Evolutionary conservation across 139 green algal genomes (phyloP), one percentile per base, ranked within the genome.

Genomic region (Axilococcus clingmanii): DNA sequence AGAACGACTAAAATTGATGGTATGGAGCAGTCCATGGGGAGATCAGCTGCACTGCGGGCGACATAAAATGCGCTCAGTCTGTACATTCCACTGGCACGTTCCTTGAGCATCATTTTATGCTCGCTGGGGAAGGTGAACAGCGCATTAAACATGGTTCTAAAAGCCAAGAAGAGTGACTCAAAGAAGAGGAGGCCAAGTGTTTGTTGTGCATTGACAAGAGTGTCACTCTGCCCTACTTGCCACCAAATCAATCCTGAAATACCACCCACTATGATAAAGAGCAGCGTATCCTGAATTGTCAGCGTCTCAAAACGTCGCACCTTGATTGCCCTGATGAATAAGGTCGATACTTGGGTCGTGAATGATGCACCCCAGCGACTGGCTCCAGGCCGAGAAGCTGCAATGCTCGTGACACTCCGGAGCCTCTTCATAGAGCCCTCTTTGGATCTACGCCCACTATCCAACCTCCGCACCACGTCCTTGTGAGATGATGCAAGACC

Each of bases 31-130:
- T 91, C 83, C 59, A 90, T 77, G 17, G 85, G 85, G 28, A 93
- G 45, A 42, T 92, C 79, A 5, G 64, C 68, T 4, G 44, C 24
- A 4, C 62, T 76, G 16, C 76, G 68, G 1, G 86, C 74, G 27
- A 80, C 29, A 76, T 89, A 95, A 72, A 86, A 94, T 7, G 84
- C 78, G 7, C 68, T 83, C 28, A 94, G 60, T 7, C 76, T 57
- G 74, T 94, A 94, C 87, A 94, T 94, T 50, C 74, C 74, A 37
- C 43, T 66, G 2, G 61, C 69, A 3, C 74, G 49, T 63, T 78
- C 73, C 54, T 82, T 82, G 6, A 82, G 48, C 60, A 78, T 67
- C 59, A 76, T 71, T 50, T 68, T 65, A 43, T 58, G 55, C 53
- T 77, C 61, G 20, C 41, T 12, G 11, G 74, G 74, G 40, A 81